phyloP scores from a whole-genome alignment of 305 asterid species.

The Monarda citriodora region DNA sequence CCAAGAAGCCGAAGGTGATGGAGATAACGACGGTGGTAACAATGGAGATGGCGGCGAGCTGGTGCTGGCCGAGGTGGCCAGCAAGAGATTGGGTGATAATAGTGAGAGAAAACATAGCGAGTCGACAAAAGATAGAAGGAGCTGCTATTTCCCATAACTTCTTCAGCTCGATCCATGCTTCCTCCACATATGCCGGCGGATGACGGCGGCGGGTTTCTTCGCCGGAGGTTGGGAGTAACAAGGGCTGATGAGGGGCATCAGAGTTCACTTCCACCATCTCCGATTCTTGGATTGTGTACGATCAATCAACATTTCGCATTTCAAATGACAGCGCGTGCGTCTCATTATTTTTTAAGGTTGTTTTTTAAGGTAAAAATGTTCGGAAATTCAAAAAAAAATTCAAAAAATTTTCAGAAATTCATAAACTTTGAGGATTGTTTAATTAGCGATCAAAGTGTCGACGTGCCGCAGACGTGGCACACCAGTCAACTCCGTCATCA shows the following conservation, averaged over 20 bases:
- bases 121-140: slow-evolving; percentile 49
- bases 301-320: neutral
- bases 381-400: too few relatives aligned
- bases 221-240: slow-evolving; percentile 14
- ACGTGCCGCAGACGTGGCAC: too few relatives aligned
- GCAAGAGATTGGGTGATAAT: slow-evolving; percentile 55
- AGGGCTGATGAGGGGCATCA: neutral
- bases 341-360: too few relatives aligned
- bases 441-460: too few relatives aligned
- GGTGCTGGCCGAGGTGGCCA: slow-evolving; percentile 45
- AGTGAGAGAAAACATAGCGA: slow-evolving; percentile 58
- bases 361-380: too few relatives aligned
- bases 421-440: too few relatives aligned
- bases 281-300: neutral
- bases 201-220: neutral
- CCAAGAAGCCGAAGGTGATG: slow-evolving; percentile 64
- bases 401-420: too few relatives aligned
- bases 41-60: slow-evolving; percentile 60
- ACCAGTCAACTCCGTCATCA: too few relatives aligned
- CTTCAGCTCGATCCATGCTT: slow-evolving; percentile 35
- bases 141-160: slow-evolving; percentile 58
- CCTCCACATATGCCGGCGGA: neutral
- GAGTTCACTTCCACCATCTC: slow-evolving; percentile 3
- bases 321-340: too few relatives aligned
- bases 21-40: slow-evolving; percentile 54